A percentile compares a stretch with the other conserved stretches of the same genome.
Conservation (phyloP, 129 eudicot genomes). For the Calendula officinalis region DNA sequence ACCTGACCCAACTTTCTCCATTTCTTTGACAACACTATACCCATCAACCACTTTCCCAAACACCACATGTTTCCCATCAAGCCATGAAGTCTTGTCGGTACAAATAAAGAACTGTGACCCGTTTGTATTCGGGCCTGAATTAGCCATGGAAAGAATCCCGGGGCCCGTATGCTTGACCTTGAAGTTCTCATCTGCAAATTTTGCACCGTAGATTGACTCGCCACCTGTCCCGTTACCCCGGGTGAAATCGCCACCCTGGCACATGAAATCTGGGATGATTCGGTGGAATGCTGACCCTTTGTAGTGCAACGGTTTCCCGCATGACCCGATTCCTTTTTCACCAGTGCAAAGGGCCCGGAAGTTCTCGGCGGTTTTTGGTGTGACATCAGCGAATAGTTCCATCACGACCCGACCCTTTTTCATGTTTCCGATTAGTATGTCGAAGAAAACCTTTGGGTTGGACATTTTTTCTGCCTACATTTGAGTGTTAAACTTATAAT, state of each 20-base stretch:
- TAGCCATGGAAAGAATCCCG: constrained; percentile 91
- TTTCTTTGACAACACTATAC: constrained; percentile 48
- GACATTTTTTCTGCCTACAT: constrained; percentile 35
- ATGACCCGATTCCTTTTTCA: constrained; percentile 75
- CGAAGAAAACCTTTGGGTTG: constrained; percentile 93
- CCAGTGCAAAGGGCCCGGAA: constrained; percentile 98
- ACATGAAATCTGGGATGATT: constrained; percentile 80
- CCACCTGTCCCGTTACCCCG: constrained; percentile 89
- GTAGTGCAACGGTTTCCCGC: constrained; percentile 80
- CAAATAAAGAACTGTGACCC: constrained; percentile 36
- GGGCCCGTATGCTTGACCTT: constrained; percentile 62
- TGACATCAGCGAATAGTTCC: constrained; percentile 69
- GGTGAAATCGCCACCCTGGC: constrained; percentile 97
- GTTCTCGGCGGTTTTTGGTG: constrained; percentile 88
- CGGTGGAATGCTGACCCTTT: constrained; percentile 88
- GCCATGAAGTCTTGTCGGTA: too few species aligned
- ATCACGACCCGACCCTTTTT: constrained; percentile 72
- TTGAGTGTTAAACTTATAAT: too few species aligned
- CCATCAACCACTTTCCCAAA: too few species aligned
- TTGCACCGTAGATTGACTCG: constrained; percentile 81
- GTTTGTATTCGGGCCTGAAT: constrained; percentile 76
- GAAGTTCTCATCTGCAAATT: constrained; percentile 87
- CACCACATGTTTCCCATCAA: too few species aligned
- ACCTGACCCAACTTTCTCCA: constrained; percentile 71
- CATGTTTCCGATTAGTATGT: constrained; percentile 64